A percentile compares a stretch with the other conserved stretches of the same genome.
Conservation (phyloP, 1,139 yeast genomes). For the Ogataea hybrid region DNA sequence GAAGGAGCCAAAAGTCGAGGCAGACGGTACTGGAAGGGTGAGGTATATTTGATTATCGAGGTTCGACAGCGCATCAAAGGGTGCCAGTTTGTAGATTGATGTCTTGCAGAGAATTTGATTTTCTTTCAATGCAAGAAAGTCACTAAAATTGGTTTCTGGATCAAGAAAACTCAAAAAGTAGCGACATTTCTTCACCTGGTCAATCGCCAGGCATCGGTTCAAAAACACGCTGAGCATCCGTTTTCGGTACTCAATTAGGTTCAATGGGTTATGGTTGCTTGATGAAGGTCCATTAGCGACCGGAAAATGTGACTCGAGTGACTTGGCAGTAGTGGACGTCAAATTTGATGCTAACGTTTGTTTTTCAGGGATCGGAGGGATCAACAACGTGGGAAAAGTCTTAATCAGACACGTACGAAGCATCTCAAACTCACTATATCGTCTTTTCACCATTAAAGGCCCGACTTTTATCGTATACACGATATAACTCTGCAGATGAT, state of each 20-base stretch:
- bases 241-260: conserved; percentile 61
- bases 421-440: conserved; percentile 92
- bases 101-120: conserved; percentile 24
- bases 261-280: conserved; percentile 15
- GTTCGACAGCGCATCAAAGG: conserved; percentile 28
- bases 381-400: conserved; percentile 75
- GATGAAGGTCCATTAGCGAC: neutral
- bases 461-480: conserved; percentile 73
- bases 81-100: conserved; percentile 30
- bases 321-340: conserved; percentile 28
- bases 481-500: conserved; percentile 51
- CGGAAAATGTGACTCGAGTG: conserved; percentile 15
- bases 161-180: conserved; percentile 78
- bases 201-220: conserved; percentile 66
- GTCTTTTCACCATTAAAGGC: conserved; percentile 66
- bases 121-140: conserved; percentile 34
- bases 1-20: conserved; percentile 21
- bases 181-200: conserved; percentile 53
- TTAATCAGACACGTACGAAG: conserved; percentile 66
- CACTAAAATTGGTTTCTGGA: conserved; percentile 72
- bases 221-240: conserved; percentile 75
- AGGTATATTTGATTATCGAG: conserved; percentile 32
- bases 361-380: conserved; percentile 96
- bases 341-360: conserved; percentile 47
- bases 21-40: conserved; percentile 32